Evolutionary conservation across 345 rosid genomes (phyloP).

Genomic region (Aethionema arabicum): DNA sequence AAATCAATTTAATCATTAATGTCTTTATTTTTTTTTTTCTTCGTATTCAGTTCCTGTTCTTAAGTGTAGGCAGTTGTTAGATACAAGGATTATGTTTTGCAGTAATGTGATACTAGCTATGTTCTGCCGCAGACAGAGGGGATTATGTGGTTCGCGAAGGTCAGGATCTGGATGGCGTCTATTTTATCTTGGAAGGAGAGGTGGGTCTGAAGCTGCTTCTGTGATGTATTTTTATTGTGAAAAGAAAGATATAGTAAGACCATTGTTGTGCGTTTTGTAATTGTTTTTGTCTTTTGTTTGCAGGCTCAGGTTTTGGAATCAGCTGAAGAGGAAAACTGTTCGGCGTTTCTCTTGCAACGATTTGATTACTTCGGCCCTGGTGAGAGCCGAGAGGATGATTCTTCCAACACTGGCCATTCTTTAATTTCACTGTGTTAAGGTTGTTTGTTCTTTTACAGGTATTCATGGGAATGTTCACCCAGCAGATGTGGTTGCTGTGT

Average conservation of each 20-base stretch:
- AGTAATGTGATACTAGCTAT: slow-evolving; percentile 1
- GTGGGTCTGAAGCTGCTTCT: slow-evolving; percentile 37
- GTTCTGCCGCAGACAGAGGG: slow-evolving; percentile 52
- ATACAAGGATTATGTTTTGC: not conserved
- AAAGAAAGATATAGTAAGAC: not conserved
- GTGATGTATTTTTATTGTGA: not conserved
- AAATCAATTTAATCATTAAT: slow-evolving; percentile 1
- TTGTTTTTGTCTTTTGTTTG: slow-evolving; percentile 10
- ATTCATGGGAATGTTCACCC: slow-evolving; percentile 47
- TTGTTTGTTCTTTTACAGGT: slow-evolving; percentile 40
- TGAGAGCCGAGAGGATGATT: slow-evolving; percentile 52
- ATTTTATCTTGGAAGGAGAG: slow-evolving; percentile 84
- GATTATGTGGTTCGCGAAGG: slow-evolving; percentile 64
- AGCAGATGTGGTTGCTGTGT: slow-evolving; percentile 70
- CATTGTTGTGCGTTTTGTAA: not conserved
- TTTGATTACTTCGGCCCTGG: slow-evolving; percentile 87
- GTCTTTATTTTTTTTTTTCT: not conserved
- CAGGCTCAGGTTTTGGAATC: slow-evolving; percentile 82
- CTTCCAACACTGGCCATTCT: slow-evolving; percentile 19
- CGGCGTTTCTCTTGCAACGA: slow-evolving; percentile 62
- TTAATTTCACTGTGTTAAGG: not conserved
- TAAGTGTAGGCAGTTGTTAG: not conserved
- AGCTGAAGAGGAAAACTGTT: slow-evolving; percentile 47
- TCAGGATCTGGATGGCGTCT: slow-evolving; percentile 67
- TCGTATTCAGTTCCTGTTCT: not conserved